Evolutionary conservation across 2,329 filamentous ascomycete genomes (phyloP).

Genomic region (Exophiala aquamarina): DNA sequence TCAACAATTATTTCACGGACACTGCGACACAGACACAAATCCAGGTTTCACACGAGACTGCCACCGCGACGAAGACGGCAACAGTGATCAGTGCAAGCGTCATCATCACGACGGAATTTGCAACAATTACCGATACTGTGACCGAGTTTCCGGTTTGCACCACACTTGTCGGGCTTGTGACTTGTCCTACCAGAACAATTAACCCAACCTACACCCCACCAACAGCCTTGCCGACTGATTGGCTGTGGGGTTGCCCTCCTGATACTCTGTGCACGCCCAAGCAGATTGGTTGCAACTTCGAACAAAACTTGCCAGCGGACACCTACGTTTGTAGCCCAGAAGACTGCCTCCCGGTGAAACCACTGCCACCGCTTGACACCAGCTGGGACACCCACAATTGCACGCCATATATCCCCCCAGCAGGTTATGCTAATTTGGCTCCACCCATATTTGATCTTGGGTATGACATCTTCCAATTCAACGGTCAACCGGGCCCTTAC

Average conservation of each 20-base stretch:
- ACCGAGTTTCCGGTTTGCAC: conserved; percentile 7
- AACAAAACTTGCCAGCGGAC: conserved; percentile 38
- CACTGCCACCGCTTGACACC: not conserved
- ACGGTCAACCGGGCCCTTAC: conserved; percentile 4
- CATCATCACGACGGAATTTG: not conserved
- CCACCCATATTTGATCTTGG: conserved; percentile 1
- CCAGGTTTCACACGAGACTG: not conserved
- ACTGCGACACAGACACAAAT: not conserved
- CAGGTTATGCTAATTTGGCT: not conserved
- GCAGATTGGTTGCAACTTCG: conserved; percentile 40
- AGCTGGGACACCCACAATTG: conserved; percentile 1
- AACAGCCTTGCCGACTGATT: conserved; percentile 31
- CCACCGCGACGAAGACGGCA: not conserved
- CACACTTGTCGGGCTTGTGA: conserved; percentile 17
- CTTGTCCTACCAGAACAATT: conserved; percentile 31
- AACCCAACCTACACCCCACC: conserved; percentile 35
- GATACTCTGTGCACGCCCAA: conserved; percentile 43
- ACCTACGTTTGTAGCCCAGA: conserved; percentile 41
- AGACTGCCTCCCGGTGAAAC: conserved; percentile 32
- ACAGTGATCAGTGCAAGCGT: conserved; percentile 13
- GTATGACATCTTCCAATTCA: conserved; percentile 8
- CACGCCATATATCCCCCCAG: not conserved
- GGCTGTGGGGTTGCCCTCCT: conserved; percentile 46
- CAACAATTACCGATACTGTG: conserved; percentile 12
- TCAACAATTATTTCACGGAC: conserved; percentile 1